Conservation (phyloP, 139 green algal species). For the Spirogloea muscicola region DNA sequence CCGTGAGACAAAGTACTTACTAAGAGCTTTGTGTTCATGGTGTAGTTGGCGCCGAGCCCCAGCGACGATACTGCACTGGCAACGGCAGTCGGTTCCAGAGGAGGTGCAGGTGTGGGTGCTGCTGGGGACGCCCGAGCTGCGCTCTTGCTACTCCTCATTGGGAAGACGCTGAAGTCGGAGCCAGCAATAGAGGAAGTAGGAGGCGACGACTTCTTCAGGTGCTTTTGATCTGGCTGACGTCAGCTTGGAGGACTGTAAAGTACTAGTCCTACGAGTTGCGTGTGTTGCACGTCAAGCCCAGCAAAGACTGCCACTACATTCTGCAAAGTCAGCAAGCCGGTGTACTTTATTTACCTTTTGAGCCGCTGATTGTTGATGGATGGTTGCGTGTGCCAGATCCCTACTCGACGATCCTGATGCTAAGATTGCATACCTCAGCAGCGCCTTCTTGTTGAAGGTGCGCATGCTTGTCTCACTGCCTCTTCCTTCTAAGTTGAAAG, state of each 20-base stretch:
- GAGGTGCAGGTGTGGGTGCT: constrained; percentile 1
- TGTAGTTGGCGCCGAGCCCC: constrained; percentile 21
- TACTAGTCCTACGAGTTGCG: no score
- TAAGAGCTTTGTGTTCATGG: no score
- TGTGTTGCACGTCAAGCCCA: no score
- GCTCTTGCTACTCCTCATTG: constrained; percentile 45
- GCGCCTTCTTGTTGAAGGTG: constrained; percentile 37
- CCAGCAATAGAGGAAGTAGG: constrained; percentile 32
- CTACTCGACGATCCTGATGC: constrained; percentile 42
- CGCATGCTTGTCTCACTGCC: no score
- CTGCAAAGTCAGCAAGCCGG: no score
- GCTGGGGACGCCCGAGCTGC: constrained; percentile 24
- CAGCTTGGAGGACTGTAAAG: no score
- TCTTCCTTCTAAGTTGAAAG: no score
- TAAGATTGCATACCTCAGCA: constrained; percentile 37
- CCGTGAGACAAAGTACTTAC: no score
- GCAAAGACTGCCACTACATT: no score
- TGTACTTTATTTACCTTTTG: no score
- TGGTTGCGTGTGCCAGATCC: constrained; percentile 20
- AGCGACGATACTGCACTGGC: constrained; percentile 16
- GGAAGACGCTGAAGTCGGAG: constrained; percentile 27
- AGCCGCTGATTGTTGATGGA: no score
- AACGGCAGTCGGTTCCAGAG: constrained; percentile 33
- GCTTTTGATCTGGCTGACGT: no score
- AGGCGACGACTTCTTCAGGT: constrained; percentile 40